Evolutionary conservation across 2,329 filamentous ascomycete species (phyloP).

Genomic region (Pleurostoma richardsiae): DNA sequence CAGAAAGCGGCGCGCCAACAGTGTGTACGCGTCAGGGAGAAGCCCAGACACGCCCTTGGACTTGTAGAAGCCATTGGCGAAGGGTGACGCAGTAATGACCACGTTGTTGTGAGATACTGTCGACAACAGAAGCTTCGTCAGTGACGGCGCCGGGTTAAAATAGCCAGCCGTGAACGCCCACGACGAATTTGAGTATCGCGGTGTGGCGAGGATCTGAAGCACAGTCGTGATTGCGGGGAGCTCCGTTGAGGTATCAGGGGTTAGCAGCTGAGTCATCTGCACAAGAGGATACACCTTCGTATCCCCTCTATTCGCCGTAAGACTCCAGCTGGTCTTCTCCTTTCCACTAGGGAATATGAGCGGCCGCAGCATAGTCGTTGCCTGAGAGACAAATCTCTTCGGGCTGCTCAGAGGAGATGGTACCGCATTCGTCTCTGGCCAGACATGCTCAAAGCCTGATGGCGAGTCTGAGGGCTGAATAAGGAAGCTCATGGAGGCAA

Average conservation of each 20-base stretch:
- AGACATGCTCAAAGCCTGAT: constrained; percentile 58
- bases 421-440: constrained; percentile 70
- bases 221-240: constrained; percentile 75
- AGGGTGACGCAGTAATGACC: constrained; percentile 86
- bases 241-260: constrained; percentile 79
- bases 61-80: constrained; percentile 92
- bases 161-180: constrained; percentile 99
- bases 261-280: constrained; percentile 81
- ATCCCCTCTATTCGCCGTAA: constrained; percentile 24
- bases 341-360: constrained; percentile 54
- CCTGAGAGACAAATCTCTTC: constrained; percentile 61
- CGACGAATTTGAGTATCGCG: constrained; percentile 61
- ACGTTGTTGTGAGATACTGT: constrained; percentile 68
- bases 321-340: constrained; percentile 10
- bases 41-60: constrained; percentile 85
- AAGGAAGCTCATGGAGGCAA: constrained; percentile 77
- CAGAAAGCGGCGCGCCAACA: constrained; percentile 79
- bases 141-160: constrained; percentile 88
- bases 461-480: constrained; percentile 57
- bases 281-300: constrained; percentile 82
- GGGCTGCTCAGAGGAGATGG: constrained; percentile 71
- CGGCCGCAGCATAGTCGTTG: constrained; percentile 61
- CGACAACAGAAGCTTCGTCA: constrained; percentile 73
- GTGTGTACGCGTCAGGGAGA: constrained; percentile 85
- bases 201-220: constrained; percentile 60